These are phyloP conservation scores for Zostera marina DNA, from an alignment of 116 monocot species.

Conservation along the genomic window DNA sequence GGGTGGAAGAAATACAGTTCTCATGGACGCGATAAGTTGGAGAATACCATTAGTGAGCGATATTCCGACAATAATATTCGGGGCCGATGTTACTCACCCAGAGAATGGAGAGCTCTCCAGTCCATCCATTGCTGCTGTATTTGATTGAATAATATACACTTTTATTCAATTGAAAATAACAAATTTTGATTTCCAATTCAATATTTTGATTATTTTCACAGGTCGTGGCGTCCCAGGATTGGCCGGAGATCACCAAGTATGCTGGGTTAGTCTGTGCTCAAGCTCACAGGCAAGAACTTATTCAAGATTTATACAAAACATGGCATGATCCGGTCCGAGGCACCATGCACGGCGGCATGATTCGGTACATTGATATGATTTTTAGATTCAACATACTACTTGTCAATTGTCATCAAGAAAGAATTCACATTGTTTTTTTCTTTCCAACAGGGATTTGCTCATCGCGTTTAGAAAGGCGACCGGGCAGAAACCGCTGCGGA, in stretches of 20 bases:
- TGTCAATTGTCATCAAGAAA: not conserved
- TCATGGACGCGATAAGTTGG: constrained; percentile 38
- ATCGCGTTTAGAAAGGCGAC: constrained; percentile 48
- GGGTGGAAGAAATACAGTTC: constrained; percentile 53
- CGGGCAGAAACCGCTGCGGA: constrained; percentile 49
- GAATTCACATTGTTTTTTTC: not conserved
- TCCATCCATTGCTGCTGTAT: constrained; percentile 42
- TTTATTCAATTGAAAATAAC: no score
- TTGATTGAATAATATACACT: not conserved
- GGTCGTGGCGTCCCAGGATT: constrained; percentile 80
- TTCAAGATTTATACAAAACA: constrained; percentile 44
- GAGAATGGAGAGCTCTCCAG: constrained; percentile 39
- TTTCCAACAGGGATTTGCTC: constrained; percentile 39
- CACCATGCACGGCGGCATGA: constrained; percentile 42
- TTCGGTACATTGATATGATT: constrained; percentile 17
- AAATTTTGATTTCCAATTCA: no score
- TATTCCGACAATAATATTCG: constrained; percentile 44
- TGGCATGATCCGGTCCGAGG: constrained; percentile 35
- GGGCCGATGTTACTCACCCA: constrained; percentile 45
- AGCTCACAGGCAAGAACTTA: constrained; percentile 54
- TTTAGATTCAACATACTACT: not conserved
- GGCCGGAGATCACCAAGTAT: constrained; percentile 69
- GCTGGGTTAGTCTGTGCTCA: constrained; percentile 46
- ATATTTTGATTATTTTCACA: constrained; percentile 11
- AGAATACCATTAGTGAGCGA: constrained; percentile 42